Evolutionary conservation across 2,329 filamentous ascomycete species (phyloP), one percentile per base, ranked within the genome.

Genomic region (Escovopsis sp.): DNA sequence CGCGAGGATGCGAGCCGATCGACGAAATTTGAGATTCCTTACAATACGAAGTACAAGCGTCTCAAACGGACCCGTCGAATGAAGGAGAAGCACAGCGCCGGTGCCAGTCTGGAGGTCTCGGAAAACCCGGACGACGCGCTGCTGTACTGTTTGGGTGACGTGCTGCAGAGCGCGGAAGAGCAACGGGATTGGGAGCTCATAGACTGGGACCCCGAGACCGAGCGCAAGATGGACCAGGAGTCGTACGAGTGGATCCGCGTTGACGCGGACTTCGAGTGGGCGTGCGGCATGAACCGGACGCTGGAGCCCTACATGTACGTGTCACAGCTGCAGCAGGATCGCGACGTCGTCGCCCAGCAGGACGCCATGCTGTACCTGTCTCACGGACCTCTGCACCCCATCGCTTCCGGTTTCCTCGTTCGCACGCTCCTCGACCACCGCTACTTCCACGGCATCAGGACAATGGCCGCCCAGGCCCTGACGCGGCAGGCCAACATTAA

Each of bases 231-330:
- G 88, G 86, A 91, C 43, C 79, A 87, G 48, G 91, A 98, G 57
- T 94, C 86, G 0, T 98, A 95, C 54, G 91, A 98, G 58, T 98
- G 93, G 91, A 94, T 98, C 51, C 81, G 91, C 15, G 84, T 96
- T 64, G 91, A 98, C 59, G 88, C 89, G 13, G 93, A 98, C 61
- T 96, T 96, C 51, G 91, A 98, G 59, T 98, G 91, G 91, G 80
- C 95, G 44, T 91, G 84, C 61, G 81, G 81, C 50, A 84, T 94
- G 60, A 79, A 81, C 46, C 69, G 72, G 10, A 81, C 80, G 48
- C 86, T 95, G 72, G 86, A 86, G 37, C 77, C 85, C 5, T 96
- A 96, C 68, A 98, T 98, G 93, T 95, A 91, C 57, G 78, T 94
- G 44, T 95, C 91, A 16, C 91, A 98, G 59, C 69, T 98, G 47